Evolutionary conservation across 2,329 filamentous ascomycete species (phyloP).

Genomic region (Neonectria sp.): DNA sequence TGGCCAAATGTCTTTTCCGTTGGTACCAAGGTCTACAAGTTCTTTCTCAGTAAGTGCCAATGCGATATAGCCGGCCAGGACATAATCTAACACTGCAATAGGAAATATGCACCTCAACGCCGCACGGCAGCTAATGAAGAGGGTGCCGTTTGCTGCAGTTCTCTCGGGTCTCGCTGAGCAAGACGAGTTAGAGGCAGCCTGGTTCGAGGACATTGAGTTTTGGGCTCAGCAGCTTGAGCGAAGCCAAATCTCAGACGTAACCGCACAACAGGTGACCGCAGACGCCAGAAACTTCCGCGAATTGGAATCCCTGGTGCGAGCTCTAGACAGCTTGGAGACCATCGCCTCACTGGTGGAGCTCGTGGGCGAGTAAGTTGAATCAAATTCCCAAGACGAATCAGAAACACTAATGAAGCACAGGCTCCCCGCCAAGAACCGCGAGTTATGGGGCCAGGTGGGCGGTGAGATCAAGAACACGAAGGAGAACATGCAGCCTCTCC

Average conservation of each 20-base stretch:
- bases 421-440: slow-evolving; percentile 56
- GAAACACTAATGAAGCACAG: slow-evolving; percentile 51
- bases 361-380: slow-evolving; percentile 64
- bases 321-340: slow-evolving; percentile 78
- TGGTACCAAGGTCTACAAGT: slow-evolving; percentile 83
- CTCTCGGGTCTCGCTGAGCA: slow-evolving; percentile 59
- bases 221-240: slow-evolving; percentile 57
- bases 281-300: slow-evolving; percentile 77
- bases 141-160: slow-evolving; percentile 66
- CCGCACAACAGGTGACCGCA: slow-evolving; percentile 60
- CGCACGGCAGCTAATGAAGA: slow-evolving; percentile 67
- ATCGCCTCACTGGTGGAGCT: slow-evolving; percentile 71
- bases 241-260: slow-evolving; percentile 54
- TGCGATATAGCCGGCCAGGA: not conserved
- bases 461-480: slow-evolving; percentile 68
- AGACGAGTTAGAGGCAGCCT: slow-evolving; percentile 54
- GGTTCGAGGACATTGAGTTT: slow-evolving; percentile 59
- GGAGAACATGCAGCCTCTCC: slow-evolving; percentile 71
- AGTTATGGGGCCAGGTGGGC: slow-evolving; percentile 70
- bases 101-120: slow-evolving; percentile 68
- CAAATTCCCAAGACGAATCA: not conserved
- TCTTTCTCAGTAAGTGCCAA: slow-evolving; percentile 81
- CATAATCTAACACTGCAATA: slow-evolving; percentile 46
- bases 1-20: slow-evolving; percentile 80
- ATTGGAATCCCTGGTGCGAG: slow-evolving; percentile 76